Base-by-base conservation (phyloP, 176 grass and related monocot genomes). In the Secale cereale region DNA sequence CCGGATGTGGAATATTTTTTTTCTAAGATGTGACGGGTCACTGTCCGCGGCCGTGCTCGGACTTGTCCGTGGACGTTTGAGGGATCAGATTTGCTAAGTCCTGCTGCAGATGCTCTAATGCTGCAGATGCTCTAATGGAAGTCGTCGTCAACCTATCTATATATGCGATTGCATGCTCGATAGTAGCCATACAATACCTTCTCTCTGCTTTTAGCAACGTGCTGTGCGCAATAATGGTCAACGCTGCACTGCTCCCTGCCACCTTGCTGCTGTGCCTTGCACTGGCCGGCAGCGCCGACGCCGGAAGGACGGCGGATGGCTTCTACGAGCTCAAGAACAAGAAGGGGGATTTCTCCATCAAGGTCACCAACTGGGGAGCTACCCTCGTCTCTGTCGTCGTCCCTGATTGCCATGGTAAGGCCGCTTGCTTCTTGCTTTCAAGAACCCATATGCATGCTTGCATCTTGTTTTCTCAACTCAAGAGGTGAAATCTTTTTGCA, bases 261-360 rank as follows among this genome's bases (percentile, higher is more conserved):
- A 75, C 50, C 20, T 43, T 62, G 25, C 48, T 84, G 66, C 65
- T 95, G 35, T 86, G 70, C 82, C 29, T 93, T 48, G 17, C 80
- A 61, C 81, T 85, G 17, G 40, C 82, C 54, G 15, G 33, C 70
- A 37, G 16, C 23, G 70, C 62, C 68, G 82, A 23, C 80, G 74
- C 65, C 81, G 66, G 26, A 59, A 89, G 86, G 72, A 78, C 32
- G 72, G 83, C 37, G 72, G 86, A 91, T 2, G 86, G 93, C 3
- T 79, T 94, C 70, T 98, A 94, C 22, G 88, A 92, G 88, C 89
- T 90, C 78, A 91, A 54, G 48, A 83, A 70, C 64, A 67, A 16
- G 23, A 95, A 76, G 59, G 86, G 91, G 7, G 89, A 95, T 78
- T 98, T 95, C 86, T 95, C 93, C 70, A 66, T 98, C 41, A 94